Base-by-base conservation (phyloP, 2,329 filamentous ascomycete genomes). In the Scedosporium dehoogii region DNA sequence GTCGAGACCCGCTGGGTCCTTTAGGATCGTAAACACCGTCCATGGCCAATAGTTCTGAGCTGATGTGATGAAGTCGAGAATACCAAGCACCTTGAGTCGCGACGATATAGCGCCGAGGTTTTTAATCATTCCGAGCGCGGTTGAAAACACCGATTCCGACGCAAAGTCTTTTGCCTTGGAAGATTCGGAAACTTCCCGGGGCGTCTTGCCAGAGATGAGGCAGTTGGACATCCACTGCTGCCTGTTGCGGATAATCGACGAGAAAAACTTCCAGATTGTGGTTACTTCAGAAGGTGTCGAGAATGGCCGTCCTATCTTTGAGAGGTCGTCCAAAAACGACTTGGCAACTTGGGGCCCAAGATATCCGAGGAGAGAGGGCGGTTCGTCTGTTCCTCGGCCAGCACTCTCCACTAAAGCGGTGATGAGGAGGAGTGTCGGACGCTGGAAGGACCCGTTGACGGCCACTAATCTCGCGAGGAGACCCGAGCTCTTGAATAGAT, bases 181-280 rank as follows among this genome's bases (percentile, higher is more conserved):
- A 4, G 88, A 84, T 2, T 64, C 60, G 7, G 57, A 55, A 42
- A 63, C 56, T 67, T 94, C 86, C 65, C 90, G 85, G 3, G 93
- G 92, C 0, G 91, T 91, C 70, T 87, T 88, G 23, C 92, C 94
- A 6, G 92, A 97, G 46, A 97, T 84, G 7, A 99, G 81, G 70
- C 92, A 96, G 65, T 96, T 91, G 0, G 93, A 91, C 78, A 99
- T 90, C 90, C 93, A 97, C 70, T 96, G 92, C 72, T 99, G 94
- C 65, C 91, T 87, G 71, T 91, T 92, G 67, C 89, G 89, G 64
- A 99, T 84, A 57, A 97, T 88, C 3, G 88, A 87, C 2, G 92
- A 90, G 61, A 97, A 85, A 69, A 99, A 87, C 63, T 84, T 85
- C 94, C 93, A 99, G 21, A 91, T 88, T 6, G 81, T 79, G 51